Evolutionary conservation across 2,329 filamentous ascomycete genomes (phyloP), one percentile per base, ranked within the genome.

Genomic region (Remersonia thermophila): DNA sequence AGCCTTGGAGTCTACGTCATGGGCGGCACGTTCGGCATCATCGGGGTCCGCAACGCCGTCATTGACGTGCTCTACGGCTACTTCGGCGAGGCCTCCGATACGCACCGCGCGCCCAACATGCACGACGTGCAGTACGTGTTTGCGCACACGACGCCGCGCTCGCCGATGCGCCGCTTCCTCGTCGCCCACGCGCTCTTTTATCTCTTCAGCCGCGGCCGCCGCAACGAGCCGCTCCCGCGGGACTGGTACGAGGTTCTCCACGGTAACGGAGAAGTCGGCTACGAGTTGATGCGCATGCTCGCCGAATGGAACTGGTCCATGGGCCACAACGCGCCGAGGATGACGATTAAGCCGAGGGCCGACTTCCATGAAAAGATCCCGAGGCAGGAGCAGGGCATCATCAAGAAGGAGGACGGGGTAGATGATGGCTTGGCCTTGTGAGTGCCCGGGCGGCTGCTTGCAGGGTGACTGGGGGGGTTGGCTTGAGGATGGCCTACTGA

Each of bases 1-100:
- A 48, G 47, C 33, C 40, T 52, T 16, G 44, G 37, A 11, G 36
- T 52, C 3, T 52, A 52, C 30, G 29, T 51, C 27, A 39, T 52
- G 13, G 49, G 43, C 30, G 38, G 33, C 30, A 46, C 43, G 27
- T 38, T 50, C 18, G 37, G 42, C 34, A 47, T 50, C 27, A n/a
- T 33, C 0, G 42, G 37, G 3, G 30, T 51, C 7, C 38, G 44
- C 25, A 48, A 51, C 38, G 47, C 47, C 13, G 44, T 42, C 15
- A 40, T 51, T 25, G 48, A 51, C 32, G 40, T 40, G 8, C 34
- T 51, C 20, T 50, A 50, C 44, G 30, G 31, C 32, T 44, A 50
- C 43, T 50, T 35, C 33, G 44, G 38, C 32, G 33, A 40, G 8
- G 36, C 38, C 3, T 28, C 35, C 2, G 34, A 39, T 13, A 30